phyloP scores from a whole-genome alignment of 805 yeast genomes.

The Lipomyces yamadae region DNA sequence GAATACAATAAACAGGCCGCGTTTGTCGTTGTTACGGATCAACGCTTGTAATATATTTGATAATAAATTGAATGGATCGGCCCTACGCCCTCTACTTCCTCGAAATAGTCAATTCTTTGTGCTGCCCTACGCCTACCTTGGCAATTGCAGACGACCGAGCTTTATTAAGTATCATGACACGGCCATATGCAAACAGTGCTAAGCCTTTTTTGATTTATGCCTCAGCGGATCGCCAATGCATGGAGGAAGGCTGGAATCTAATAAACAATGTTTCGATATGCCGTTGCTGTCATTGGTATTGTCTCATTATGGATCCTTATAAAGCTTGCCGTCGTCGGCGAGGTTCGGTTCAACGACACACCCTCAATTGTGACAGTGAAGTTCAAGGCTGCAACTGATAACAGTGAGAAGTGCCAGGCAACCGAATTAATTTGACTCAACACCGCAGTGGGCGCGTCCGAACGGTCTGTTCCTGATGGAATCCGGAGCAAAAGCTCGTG shows the following conservation, averaged over 20 bases:
- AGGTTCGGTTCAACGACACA: constrained; percentile 39
- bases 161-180: constrained; percentile 61
- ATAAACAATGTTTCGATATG: constrained; percentile 1
- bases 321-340: neutral
- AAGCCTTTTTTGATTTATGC: constrained; percentile 51
- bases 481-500: no score
- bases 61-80: neutral
- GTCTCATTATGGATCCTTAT: neutral
- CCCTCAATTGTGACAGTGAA: no score
- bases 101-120: constrained; percentile 69
- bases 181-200: constrained; percentile 67
- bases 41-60: neutral
- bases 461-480: no score
- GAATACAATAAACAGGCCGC: neutral
- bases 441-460: no score
- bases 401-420: no score
- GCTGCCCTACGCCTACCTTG: constrained; percentile 48
- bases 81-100: constrained; percentile 58
- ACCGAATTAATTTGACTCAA: no score
- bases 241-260: constrained; percentile 8
- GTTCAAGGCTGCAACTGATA: no score
- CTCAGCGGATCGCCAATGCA: constrained; percentile 35
- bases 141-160: constrained; percentile 56
- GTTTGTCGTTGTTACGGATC: neutral
- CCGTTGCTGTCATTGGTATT: neutral